Evolutionary conservation across 2,329 filamentous ascomycete genomes (phyloP), one percentile per base, ranked within the genome.

Genomic region (Aspergillus proliferans): DNA sequence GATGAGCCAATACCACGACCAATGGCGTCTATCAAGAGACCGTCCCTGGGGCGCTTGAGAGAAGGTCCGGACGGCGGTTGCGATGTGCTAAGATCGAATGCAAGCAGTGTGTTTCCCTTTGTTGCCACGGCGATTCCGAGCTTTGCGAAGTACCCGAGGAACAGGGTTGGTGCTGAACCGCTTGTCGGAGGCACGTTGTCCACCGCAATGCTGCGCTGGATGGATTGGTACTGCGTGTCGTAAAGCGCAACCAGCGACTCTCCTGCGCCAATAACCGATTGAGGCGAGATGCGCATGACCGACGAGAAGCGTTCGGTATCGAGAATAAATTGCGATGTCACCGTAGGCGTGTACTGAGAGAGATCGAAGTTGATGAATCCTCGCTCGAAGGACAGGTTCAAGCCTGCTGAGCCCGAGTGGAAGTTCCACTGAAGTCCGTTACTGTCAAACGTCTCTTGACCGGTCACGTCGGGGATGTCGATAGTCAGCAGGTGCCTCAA

Each of bases 151-250:
- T 74, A 74, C 33, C 67, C 67, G 45, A 75, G 60, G 49, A 75
- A 73, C 9, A 57, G 56, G 14, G 69, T 59, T 8, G 61, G 59
- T 33, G 52, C 56, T 14, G 52, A 57, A 6, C 57, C 54, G 19
- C 49, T 53, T 40, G 52, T 53, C 12, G 53, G 53, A n/a, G 62
- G 54, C 34, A 71, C 48, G 50, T 68, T 58, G n/a, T 56, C 45
- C 10, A 66, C 50, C 12, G 66, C 52, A 46, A 73, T 67, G 47
- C 67, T 69, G 46, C 70, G 68, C 52, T 75, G 73, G 12, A 75
- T 61, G 1, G 73, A 73, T 52, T 70, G 66, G 53, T 73, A 76
- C 43, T 72, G 69, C n/a, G 72, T 69, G 54, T 76, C 72, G 47
- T 74, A 73, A 6, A 76, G 55, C 2, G 68, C 71, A 21, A 76